These are phyloP conservation scores for Fusarium tanahbumbuense DNA, from an alignment of 2,329 filamentous ascomycete species.

Conservation along the genomic window DNA sequence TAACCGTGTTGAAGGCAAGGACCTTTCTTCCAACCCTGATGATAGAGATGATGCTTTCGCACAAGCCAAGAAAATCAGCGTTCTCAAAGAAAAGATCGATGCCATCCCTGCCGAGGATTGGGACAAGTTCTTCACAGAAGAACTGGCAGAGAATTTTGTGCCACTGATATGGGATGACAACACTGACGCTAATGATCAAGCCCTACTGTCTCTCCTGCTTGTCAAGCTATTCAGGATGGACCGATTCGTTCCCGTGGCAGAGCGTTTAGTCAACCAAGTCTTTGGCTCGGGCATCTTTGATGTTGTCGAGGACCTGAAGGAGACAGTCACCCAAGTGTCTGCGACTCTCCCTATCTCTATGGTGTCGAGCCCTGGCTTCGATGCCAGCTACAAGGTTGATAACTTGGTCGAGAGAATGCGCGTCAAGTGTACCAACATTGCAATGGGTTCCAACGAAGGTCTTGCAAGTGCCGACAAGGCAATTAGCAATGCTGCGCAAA, in stretches of 20 bases:
- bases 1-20: conserved; percentile 77
- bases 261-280: conserved; percentile 87
- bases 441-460: conserved; percentile 98
- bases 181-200: conserved; percentile 75
- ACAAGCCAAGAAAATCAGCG: conserved; percentile 74
- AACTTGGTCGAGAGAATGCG: conserved; percentile 86
- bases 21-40: conserved; percentile 77
- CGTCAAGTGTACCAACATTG: conserved; percentile 92
- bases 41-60: conserved; percentile 75
- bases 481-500: conserved; percentile 89
- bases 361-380: conserved; percentile 95
- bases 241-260: conserved; percentile 90
- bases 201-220: conserved; percentile 84
- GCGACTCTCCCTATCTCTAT: conserved; percentile 88
- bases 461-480: conserved; percentile 94
- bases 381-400: conserved; percentile 99
- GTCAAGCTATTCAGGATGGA: conserved; percentile 97
- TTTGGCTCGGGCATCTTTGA: conserved; percentile 88
- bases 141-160: conserved; percentile 86
- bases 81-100: conserved; percentile 79
- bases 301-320: conserved; percentile 83
- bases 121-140: conserved; percentile 85
- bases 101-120: conserved; percentile 72
- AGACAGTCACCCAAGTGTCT: conserved; percentile 85
- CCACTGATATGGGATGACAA: conserved; percentile 78